Conservation (phyloP, 192 early-diverging fungal genomes). For the Piromyces finnis region DNA sequence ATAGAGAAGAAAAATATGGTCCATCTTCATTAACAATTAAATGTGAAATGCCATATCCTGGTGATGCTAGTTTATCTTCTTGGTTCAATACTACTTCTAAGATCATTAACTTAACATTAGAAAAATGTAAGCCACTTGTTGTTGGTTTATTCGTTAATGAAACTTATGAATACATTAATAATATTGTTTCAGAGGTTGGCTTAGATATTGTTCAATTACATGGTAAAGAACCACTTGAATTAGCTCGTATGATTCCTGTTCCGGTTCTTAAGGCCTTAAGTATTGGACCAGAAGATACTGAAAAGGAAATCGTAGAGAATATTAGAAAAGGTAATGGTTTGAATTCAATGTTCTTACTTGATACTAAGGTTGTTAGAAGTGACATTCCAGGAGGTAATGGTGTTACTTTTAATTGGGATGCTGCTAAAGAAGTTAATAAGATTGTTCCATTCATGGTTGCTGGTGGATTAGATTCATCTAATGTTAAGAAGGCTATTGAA, state of each 20-base stretch:
- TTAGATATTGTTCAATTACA: constrained; percentile 93
- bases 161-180: constrained; percentile 50
- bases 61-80: neutral
- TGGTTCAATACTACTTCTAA: constrained; percentile 31
- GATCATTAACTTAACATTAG: constrained; percentile 13
- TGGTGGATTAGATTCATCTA: constrained; percentile 71
- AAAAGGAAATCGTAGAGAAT: constrained; percentile 5
- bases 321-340: constrained; percentile 1
- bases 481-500: constrained; percentile 55
- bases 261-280: constrained; percentile 85
- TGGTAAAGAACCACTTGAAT: constrained; percentile 47
- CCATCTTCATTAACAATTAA: constrained; percentile 2
- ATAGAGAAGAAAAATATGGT: neutral
- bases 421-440: constrained; percentile 24
- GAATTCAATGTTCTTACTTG: constrained; percentile 14
- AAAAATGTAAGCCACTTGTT: constrained; percentile 42
- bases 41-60: constrained; percentile 1
- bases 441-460: constrained; percentile 66
- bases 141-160: constrained; percentile 92
- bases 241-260: constrained; percentile 51
- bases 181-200: constrained; percentile 33
- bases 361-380: constrained; percentile 27
- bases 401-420: constrained; percentile 66
- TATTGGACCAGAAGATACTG: constrained; percentile 32
- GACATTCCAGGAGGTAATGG: constrained; percentile 71